A percentile compares a stretch with the other conserved stretches of the same genome.
Conservation (phyloP, 2,329 filamentous ascomycete species). For the Penicillium paneum region DNA sequence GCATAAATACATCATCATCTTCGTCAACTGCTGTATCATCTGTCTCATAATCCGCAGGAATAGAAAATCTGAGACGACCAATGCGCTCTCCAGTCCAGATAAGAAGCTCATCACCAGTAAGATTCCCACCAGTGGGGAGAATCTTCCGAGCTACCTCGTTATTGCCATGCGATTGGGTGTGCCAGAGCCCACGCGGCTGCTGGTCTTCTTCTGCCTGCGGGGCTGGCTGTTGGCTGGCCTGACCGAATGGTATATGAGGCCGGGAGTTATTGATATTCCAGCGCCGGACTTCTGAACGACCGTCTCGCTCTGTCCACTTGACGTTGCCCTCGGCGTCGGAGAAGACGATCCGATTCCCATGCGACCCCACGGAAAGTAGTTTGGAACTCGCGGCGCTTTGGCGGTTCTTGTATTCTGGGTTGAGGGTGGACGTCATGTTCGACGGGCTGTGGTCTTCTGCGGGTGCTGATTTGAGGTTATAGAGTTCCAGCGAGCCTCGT, state of each 20-base stretch:
- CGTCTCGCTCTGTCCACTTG: conserved; percentile 90
- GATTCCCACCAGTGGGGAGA: conserved; percentile 55
- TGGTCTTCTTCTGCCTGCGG: conserved; percentile 19
- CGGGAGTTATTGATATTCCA: conserved; percentile 56
- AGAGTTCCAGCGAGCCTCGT: conserved; percentile 86
- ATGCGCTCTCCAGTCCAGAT: conserved; percentile 87
- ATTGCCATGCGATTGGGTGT: conserved; percentile 44
- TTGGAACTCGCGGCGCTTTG: conserved; percentile 79
- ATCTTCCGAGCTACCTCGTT: conserved; percentile 77
- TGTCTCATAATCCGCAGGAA: conserved; percentile 32
- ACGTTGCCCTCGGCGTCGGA: conserved; percentile 80
- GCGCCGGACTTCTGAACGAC: conserved; percentile 53
- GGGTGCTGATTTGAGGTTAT: conserved; percentile 44
- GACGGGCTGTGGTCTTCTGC: conserved; percentile 28
- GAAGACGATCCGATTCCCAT: conserved; percentile 77
- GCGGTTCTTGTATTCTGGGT: conserved; percentile 64
- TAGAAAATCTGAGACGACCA: conserved; percentile 66
- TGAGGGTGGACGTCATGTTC: conserved; percentile 27
- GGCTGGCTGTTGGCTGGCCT: conserved; percentile 10
- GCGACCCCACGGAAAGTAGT: conserved; percentile 73
- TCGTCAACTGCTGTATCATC: conserved; percentile 42
- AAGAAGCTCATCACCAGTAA: conserved; percentile 64
- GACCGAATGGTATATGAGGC: conserved; percentile 15
- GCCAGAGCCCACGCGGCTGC: conserved; percentile 56
- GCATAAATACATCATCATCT: conserved; percentile 31